Percentiles rank a stretch among this genome's conserved stretches.
Evolutionary conservation across 495 filamentous ascomycete genomes (phyloP).

Genomic region (Podospora fimiseda): DNA sequence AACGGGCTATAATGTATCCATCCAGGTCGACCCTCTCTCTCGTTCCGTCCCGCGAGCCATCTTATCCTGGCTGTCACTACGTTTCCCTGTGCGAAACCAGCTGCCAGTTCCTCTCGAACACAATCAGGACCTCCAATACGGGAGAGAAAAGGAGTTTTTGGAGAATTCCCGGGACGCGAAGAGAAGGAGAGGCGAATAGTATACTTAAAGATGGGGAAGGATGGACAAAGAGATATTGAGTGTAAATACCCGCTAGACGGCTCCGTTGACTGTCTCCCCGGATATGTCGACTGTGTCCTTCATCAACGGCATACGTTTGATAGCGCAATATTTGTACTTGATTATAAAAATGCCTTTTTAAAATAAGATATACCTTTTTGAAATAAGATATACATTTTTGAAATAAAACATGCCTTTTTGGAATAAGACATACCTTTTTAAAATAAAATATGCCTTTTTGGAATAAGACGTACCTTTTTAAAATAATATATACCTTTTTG

Average conservation of each 20-base stretch:
- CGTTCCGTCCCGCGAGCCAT: conserved; percentile 44
- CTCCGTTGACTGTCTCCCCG: too few species aligned
- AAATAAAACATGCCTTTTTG: too few species aligned
- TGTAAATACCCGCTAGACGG: conserved; percentile 38
- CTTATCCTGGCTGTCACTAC: conserved; percentile 56
- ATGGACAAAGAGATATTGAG: conserved; percentile 57
- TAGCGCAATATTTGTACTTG: too few species aligned
- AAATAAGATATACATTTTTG: too few species aligned
- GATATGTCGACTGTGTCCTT: too few species aligned
- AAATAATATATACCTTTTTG: too few species aligned
- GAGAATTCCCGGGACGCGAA: conserved; percentile 58
- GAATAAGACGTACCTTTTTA: too few species aligned
- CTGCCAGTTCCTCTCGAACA: conserved; percentile 46
- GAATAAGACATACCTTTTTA: too few species aligned
- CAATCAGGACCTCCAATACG: conserved; percentile 51
- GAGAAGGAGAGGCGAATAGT: conserved; percentile 59
- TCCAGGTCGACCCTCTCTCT: conserved; percentile 42
- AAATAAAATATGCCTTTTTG: too few species aligned
- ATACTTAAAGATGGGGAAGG: conserved; percentile 55
- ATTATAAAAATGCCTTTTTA: too few species aligned
- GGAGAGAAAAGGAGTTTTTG: conserved; percentile 56
- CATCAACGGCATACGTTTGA: too few species aligned
- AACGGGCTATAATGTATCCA: conserved; percentile 62
- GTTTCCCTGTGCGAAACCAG: conserved; percentile 49
- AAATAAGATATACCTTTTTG: too few species aligned